Evolutionary conservation across 306 rosid genomes (phyloP), one percentile per base, ranked within the genome.

Genomic region (Pterocarpus santalinus): DNA sequence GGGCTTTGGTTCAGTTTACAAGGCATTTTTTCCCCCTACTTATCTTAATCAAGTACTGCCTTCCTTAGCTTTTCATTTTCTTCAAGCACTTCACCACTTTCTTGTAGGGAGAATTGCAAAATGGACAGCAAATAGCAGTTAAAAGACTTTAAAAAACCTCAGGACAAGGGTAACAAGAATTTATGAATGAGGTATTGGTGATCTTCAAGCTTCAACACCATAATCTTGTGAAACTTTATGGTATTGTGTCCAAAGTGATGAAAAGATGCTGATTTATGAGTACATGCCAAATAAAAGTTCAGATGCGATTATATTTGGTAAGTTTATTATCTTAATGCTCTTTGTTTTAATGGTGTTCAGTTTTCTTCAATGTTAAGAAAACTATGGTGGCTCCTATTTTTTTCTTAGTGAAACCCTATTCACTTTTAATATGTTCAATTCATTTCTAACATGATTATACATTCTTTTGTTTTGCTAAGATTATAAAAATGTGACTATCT

Each of bases 231-330:
- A 79, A 65, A 58, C 81, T 84, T 68, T 60, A 74, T 1, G 87
- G 84, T 81, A 76, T 3, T 85, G 83, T 63, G 39, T 81, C 0
- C 77, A 85, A 58, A 22, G 67, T 8, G 88, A 82, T 17, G 86
- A 85, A 79, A 73, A 65, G 4, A 77, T 82, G 80, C 16, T 81
- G 58, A 28, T 85, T 33, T 85, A 76, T 65, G 88, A 85, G 38
- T 85, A 46, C 68, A 63, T 85, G 88, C 73, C 88, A 0, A 85
- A 81, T 13, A 81, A 78, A 22, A 85, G 88, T 57, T 71, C 81
- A 41, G 78, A 80, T 67, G 38, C 22, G n/a, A 75, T 61, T 51
- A 17, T 84, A 9, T 80, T 69, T 51, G 87, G 87, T 84, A 16
- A 53, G 83, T 78, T 7, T 63, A 64, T 38, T 38, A 41, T 30